A percentile compares a stretch with the other conserved stretches of the same genome.
Evolutionary conservation across 1,139 yeast genomes (phyloP).

Genomic region (Zygosaccharomyces sapae): DNA sequence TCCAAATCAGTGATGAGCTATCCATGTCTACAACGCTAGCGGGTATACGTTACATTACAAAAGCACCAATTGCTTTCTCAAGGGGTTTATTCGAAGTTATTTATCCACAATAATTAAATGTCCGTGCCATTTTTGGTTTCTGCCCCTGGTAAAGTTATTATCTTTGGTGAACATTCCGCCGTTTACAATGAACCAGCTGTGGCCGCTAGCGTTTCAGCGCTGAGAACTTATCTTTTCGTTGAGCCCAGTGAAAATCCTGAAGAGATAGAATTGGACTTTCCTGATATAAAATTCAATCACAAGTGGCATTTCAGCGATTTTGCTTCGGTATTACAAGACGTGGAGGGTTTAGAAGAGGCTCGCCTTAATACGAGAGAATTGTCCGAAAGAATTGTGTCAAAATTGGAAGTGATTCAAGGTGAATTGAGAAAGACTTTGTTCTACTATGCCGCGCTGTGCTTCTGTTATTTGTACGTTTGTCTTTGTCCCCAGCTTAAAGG

Average conservation of each 20-base stretch:
- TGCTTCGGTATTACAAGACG: conserved; percentile 10
- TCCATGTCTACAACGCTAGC: background rate
- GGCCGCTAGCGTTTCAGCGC: conserved; percentile 33
- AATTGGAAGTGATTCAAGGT: conserved; percentile 35
- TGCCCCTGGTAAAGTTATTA: conserved; percentile 95
- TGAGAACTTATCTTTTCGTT: conserved; percentile 71
- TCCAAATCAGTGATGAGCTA: background rate
- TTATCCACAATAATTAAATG: conserved; percentile 1
- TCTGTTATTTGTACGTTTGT: conserved; percentile 67
- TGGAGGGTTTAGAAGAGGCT: conserved; percentile 12
- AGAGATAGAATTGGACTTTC: conserved; percentile 64
- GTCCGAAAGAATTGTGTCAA: conserved; percentile 43
- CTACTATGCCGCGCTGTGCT: conserved; percentile 79
- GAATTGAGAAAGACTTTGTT: conserved; percentile 55
- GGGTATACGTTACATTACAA: no score
- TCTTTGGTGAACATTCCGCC: conserved; percentile 96
- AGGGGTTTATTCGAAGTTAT: background rate
- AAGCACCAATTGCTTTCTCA: background rate
- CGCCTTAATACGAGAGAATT: conserved; percentile 40
- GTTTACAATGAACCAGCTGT: conserved; percentile 68
- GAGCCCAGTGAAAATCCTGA: conserved; percentile 37
- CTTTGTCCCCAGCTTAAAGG: conserved; percentile 54
- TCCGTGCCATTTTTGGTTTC: conserved; percentile 63
- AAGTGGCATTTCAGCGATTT: conserved; percentile 46
- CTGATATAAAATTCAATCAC: conserved; percentile 67